These are phyloP conservation scores for Alternaria consortialis DNA, from an alignment of 2,329 filamentous ascomycete species.

Conservation along the genomic window DNA sequence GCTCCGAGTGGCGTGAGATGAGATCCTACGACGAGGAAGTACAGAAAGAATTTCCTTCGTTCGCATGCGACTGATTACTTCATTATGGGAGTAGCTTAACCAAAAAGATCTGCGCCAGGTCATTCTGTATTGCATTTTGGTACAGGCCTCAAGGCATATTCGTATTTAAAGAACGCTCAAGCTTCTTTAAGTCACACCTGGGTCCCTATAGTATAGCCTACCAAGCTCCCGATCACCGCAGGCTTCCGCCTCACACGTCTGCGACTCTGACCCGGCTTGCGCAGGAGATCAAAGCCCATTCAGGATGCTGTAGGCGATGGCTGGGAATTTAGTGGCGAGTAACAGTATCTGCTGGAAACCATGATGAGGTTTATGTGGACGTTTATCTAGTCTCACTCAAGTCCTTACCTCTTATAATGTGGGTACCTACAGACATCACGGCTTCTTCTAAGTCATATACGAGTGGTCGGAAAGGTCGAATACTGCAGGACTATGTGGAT, in stretches of 20 bases:
- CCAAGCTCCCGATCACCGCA: too few species aligned
- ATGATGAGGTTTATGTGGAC: background rate
- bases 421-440: slow-evolving; percentile 11
- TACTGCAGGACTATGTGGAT: slow-evolving; percentile 3
- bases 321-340: background rate
- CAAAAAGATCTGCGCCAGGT: background rate
- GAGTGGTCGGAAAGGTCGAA: slow-evolving; percentile 3
- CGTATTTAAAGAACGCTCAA: too few species aligned
- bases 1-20: background rate
- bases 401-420: slow-evolving; percentile 1
- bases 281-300: background rate
- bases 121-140: background rate
- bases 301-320: background rate
- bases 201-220: too few species aligned
- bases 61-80: background rate
- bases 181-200: too few species aligned
- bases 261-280: too few species aligned
- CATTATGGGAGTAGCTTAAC: background rate
- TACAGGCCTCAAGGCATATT: too few species aligned
- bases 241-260: too few species aligned
- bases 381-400: background rate
- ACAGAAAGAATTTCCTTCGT: background rate
- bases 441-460: slow-evolving; percentile 4
- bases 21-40: background rate
- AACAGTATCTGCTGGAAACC: background rate